A percentile compares a stretch with the other conserved stretches of the same genome.
phyloP scores from a whole-genome alignment of 495 filamentous ascomycete genomes.

The Penicillium silybi region DNA sequence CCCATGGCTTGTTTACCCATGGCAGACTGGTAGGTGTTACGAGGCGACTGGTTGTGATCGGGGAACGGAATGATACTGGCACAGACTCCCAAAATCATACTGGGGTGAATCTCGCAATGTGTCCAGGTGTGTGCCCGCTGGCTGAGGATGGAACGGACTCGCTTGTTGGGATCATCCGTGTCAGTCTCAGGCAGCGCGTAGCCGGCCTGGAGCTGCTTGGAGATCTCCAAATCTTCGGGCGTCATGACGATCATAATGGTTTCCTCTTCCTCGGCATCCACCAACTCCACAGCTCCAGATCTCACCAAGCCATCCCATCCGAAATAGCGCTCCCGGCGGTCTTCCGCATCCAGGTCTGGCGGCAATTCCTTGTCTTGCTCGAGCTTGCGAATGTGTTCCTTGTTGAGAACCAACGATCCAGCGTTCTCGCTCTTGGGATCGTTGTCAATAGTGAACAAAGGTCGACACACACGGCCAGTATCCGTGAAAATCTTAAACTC shows the following conservation, averaged over 20 bases:
- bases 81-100: conserved; percentile 97
- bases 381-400: conserved; percentile 68
- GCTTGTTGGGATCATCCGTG: conserved; percentile 61
- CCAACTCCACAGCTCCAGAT: conserved; percentile 82
- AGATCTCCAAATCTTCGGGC: conserved; percentile 83
- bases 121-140: conserved; percentile 84
- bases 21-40: conserved; percentile 98
- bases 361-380: conserved; percentile 64
- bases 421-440: conserved; percentile 61
- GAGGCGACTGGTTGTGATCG: conserved; percentile 96
- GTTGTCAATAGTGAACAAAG: conserved; percentile 86
- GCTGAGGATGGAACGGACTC: conserved; percentile 80
- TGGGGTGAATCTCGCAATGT: conserved; percentile 98
- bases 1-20: conserved; percentile 99
- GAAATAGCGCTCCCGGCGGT: conserved; percentile 60
- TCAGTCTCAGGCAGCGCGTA: conserved; percentile 60
- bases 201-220: conserved; percentile 59
- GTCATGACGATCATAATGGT: conserved; percentile 99
- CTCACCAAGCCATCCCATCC: conserved; percentile 84
- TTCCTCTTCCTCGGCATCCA: conserved; percentile 98
- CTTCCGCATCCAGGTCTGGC: conserved; percentile 50
- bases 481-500: conserved; percentile 99
- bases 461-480: conserved; percentile 88
- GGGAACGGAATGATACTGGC: conserved; percentile 99
- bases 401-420: conserved; percentile 77